Conservation (phyloP, 495 filamentous ascomycete species). For the Aspergillus haitiensis region DNA sequence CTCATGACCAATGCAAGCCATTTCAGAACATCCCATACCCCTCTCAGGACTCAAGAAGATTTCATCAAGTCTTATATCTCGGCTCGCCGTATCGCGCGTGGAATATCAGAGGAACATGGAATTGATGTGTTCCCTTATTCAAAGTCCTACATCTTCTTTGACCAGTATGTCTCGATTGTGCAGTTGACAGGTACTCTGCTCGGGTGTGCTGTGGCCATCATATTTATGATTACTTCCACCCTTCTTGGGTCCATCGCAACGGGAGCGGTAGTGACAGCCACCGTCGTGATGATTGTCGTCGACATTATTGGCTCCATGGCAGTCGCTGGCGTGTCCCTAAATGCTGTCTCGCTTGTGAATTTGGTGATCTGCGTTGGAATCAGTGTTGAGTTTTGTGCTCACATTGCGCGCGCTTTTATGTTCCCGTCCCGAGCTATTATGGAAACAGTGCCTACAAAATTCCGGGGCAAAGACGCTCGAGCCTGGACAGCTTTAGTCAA, state of each 20-base stretch:
- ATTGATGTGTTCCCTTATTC: slow-evolving; percentile 91
- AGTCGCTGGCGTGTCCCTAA: slow-evolving; percentile 81
- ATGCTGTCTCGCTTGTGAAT: slow-evolving; percentile 96
- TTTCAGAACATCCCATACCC: slow-evolving; percentile 87
- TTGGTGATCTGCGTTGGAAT: slow-evolving; percentile 96
- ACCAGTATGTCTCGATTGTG: slow-evolving; percentile 89
- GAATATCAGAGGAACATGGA: slow-evolving; percentile 64
- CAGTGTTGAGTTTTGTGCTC: slow-evolving; percentile 94
- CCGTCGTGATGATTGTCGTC: slow-evolving; percentile 88
- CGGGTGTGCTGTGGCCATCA: slow-evolving; percentile 77
- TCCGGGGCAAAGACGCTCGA: slow-evolving; percentile 76
- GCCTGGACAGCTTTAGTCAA: slow-evolving; percentile 92
- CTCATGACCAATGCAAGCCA: slow-evolving; percentile 74
- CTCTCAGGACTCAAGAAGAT: slow-evolving; percentile 82
- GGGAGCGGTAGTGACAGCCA: slow-evolving; percentile 75
- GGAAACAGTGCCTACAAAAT: slow-evolving; percentile 64
- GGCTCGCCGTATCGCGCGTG: slow-evolving; percentile 82
- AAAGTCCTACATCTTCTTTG: slow-evolving; percentile 98
- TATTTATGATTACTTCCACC: slow-evolving; percentile 71
- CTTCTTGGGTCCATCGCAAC: slow-evolving; percentile 85
- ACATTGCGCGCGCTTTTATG: slow-evolving; percentile 93
- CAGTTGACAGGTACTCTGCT: slow-evolving; percentile 74
- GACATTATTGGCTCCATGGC: slow-evolving; percentile 96
- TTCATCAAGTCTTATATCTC: slow-evolving; percentile 89
- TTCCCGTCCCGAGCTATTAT: slow-evolving; percentile 79